Conservation (phyloP, 2,329 filamentous ascomycete species). For the Ilyonectria sp. region DNA sequence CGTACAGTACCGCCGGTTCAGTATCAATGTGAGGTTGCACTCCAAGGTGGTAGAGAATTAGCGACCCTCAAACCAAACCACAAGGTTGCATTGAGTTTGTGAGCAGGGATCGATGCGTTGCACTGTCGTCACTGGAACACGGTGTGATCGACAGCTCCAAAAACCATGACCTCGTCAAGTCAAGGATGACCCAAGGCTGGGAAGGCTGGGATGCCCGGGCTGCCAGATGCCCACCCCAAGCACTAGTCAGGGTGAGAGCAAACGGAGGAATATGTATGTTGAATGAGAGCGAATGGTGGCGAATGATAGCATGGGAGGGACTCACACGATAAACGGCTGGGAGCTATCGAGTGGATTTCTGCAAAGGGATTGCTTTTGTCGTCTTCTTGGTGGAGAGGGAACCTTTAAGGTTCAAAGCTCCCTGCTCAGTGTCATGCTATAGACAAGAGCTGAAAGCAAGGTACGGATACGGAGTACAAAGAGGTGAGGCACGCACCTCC, state of each 20-base stretch:
- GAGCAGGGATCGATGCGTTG: constrained; percentile 4
- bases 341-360: not conserved
- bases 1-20: not conserved
- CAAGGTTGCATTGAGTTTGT: not conserved
- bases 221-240: not conserved
- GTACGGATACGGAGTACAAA: no score
- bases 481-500: no score
- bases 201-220: constrained; percentile 3
- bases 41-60: no score
- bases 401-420: not conserved
- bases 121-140: constrained; percentile 12
- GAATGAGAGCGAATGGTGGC: not conserved
- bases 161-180: constrained; percentile 10
- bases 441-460: not conserved
- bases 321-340: not conserved
- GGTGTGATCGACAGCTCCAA: constrained; percentile 19
- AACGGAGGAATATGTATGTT: not conserved
- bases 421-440: not conserved
- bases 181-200: constrained; percentile 9
- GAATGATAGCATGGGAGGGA: not conserved
- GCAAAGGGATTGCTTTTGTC: not conserved
- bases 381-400: not conserved
- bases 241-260: not conserved
- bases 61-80: not conserved
- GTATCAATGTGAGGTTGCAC: no score